Evolutionary conservation across 2,329 filamentous ascomycete species (phyloP).

Genomic region (Camillea tinctor): DNA sequence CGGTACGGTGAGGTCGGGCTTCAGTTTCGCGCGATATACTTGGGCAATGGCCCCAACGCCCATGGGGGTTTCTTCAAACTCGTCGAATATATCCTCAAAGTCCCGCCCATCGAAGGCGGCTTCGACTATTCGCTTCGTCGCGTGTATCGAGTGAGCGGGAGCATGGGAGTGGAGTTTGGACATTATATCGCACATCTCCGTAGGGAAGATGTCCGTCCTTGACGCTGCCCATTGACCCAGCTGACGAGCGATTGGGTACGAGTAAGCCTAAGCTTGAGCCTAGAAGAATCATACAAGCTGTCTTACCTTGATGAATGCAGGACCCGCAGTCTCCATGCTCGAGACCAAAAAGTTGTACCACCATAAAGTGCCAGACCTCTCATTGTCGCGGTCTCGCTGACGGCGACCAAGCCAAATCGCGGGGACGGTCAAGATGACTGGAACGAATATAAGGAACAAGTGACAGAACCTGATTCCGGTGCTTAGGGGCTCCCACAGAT

Average conservation of each 20-base stretch:
- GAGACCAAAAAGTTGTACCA: conserved; percentile 90
- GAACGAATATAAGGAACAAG: conserved; percentile 83
- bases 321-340: conserved; percentile 89
- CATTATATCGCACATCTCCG: conserved; percentile 89
- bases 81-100: conserved; percentile 93
- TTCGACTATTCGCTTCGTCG: conserved; percentile 76
- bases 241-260: conserved; percentile 40
- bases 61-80: conserved; percentile 85
- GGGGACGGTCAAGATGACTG: conserved; percentile 79
- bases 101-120: conserved; percentile 75
- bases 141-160: conserved; percentile 80
- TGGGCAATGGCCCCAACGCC: conserved; percentile 96
- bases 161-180: conserved; percentile 93
- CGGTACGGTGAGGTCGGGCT: conserved; percentile 68
- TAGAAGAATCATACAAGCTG: too few species aligned
- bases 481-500: conserved; percentile 80
- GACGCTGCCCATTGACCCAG: conserved; percentile 98
- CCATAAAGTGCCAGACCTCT: conserved; percentile 81
- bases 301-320: conserved; percentile 90
- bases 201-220: conserved; percentile 92
- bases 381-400: conserved; percentile 63
- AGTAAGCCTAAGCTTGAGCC: conserved; percentile 24
- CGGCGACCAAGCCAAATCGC: conserved; percentile 74
- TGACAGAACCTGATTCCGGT: conserved; percentile 88
- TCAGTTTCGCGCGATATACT: conserved; percentile 93